These are phyloP conservation scores for Vitis hybrid DNA, from an alignment of 177 flowering plant species.

Conservation along the genomic window DNA sequence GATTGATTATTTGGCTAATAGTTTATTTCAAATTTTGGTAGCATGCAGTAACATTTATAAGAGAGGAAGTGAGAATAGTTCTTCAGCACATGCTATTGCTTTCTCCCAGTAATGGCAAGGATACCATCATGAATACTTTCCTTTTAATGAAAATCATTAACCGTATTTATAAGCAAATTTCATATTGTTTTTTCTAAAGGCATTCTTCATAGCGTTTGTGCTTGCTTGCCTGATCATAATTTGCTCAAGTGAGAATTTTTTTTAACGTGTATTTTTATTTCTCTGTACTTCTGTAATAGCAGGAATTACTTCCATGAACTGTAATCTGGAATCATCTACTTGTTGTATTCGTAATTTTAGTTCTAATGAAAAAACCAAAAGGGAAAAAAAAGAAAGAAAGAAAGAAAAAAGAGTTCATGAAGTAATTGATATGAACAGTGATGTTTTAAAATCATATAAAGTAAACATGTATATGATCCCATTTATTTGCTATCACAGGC, in stretches of 20 bases:
- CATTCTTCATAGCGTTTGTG: too few relatives aligned
- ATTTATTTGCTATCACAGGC: constrained; percentile 45
- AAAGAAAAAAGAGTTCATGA: background rate
- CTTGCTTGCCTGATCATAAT: too few relatives aligned
- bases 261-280: background rate
- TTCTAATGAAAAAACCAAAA: too few relatives aligned
- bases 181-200: too few relatives aligned
- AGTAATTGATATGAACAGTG: background rate
- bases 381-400: background rate
- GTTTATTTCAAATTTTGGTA: background rate
- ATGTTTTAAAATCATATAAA: background rate
- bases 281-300: background rate
- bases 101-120: background rate
- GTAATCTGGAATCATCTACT: background rate
- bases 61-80: background rate
- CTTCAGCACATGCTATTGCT: background rate
- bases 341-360: background rate
- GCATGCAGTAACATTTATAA: background rate
- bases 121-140: background rate
- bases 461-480: background rate
- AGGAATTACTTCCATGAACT: background rate
- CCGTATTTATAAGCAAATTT: too few relatives aligned
- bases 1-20: background rate
- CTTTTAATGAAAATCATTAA: too few relatives aligned
- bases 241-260: background rate